Base-by-base conservation (phyloP, 805 yeast genomes). In the Cyberlindnera saturnus region DNA sequence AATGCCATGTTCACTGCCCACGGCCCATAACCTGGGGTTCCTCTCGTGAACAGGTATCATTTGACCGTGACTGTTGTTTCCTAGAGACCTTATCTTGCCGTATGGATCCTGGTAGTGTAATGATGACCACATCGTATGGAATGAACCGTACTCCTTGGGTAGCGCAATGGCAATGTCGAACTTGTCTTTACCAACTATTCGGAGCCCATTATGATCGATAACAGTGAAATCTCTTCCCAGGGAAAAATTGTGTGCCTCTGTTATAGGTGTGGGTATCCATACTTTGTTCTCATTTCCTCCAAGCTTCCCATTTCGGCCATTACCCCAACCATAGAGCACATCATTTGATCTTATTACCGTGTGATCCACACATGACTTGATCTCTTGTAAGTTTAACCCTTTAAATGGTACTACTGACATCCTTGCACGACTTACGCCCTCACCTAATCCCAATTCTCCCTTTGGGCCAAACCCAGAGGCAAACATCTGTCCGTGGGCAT, bases 1-100 rank as follows among this genome's bases (percentile, higher is more conserved):
- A 15, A 89, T 53, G 0, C 93, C 95, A 61, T 91, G 99, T 57
- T 91, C 98, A 60, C 96, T 86, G 0, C 99, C 99, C 6, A 77
- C 71, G 1, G 70, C 67, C 41, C 69, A 66, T 10, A 43, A 17
- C 2, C 41, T 38, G 28, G 38, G 30, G 3, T 42, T 14, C 1
- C n/a, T 4, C 3, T 29, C 36, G 14, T 39, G 34, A 16, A 42
- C 46, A 6, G 65, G 61, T 10, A 68, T 69, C 14, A 72, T 47
- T 61, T 91, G 98, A 3, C 82, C 82, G 56, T 86, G 93, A 14
- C 82, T 73, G 56, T 84, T 78, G 62, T 86, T 88, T 0, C 98
- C 98, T 42, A 68, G 49, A 0, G 93, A 80, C 6, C 47, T 18
- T 2, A 80, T 51, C n/a, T 41, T 16, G 15, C 55, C 54, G 1